Conservation (phyloP, 1,139 yeast genomes). For the Diutina mesorugosa region DNA sequence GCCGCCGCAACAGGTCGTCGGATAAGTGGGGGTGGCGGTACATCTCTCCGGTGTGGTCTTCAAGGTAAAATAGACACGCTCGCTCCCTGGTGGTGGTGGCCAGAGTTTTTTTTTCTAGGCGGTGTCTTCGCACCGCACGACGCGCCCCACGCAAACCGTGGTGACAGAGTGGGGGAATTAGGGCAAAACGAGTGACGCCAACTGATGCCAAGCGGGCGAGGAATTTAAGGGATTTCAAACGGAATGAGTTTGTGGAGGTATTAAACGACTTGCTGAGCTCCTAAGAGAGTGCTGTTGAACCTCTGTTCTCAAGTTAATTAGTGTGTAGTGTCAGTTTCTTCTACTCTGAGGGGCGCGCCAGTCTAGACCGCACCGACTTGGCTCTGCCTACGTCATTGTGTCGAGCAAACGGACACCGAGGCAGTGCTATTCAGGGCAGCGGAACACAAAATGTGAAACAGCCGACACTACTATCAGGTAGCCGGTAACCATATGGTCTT, state of each 20-base stretch:
- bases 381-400: background rate
- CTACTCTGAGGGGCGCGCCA: background rate
- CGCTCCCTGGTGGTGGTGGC: background rate
- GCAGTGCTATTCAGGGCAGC: background rate
- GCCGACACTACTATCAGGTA: too few species aligned
- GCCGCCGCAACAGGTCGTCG: conserved; percentile 10
- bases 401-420: background rate
- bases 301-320: too few species aligned
- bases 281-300: too few species aligned
- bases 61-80: too few species aligned
- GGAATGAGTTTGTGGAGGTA: too few species aligned
- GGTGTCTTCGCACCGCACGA: background rate
- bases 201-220: too few species aligned
- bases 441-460: too few species aligned
- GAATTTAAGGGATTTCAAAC: too few species aligned
- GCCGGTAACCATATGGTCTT: too few species aligned
- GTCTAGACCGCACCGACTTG: background rate
- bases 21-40: background rate
- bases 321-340: too few species aligned
- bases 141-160: background rate
- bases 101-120: background rate
- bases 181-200: background rate
- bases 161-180: background rate
- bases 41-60: background rate
- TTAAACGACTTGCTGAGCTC: too few species aligned